A percentile compares a stretch with the other conserved stretches of the same genome.
Evolutionary conservation across 305 asterid genomes (phyloP).

Genomic region (Fraxinus dipetala): DNA sequence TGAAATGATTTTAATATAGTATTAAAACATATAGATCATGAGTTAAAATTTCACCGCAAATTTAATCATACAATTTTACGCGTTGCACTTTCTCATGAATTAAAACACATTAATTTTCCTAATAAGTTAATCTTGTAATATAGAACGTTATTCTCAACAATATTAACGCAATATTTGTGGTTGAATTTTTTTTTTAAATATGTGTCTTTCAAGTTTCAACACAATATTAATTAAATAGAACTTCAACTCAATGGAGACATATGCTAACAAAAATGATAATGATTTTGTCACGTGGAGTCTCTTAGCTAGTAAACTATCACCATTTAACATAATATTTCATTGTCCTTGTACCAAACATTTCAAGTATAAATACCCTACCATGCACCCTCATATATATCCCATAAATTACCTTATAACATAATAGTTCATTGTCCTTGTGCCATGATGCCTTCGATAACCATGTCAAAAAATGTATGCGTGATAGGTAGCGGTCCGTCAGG

Average conservation of each 20-base stretch:
- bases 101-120: background rate
- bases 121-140: background rate
- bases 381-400: conserved; percentile 22
- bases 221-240: background rate
- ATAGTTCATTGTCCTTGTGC: background rate
- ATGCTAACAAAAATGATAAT: conserved; percentile 5
- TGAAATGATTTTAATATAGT: background rate
- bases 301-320: conserved; percentile 17
- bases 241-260: conserved; percentile 5
- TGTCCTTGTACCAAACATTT: conserved; percentile 11
- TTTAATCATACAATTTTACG: too few species aligned
- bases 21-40: background rate
- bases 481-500: conserved; percentile 78
- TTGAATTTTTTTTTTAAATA: background rate
- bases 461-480: conserved; percentile 56
- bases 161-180: background rate
- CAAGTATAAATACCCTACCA: conserved; percentile 30
- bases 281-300: conserved; percentile 26
- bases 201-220: background rate
- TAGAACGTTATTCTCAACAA: background rate
- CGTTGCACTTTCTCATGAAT: background rate
- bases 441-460: conserved; percentile 42
- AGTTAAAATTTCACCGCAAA: background rate
- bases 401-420: background rate
- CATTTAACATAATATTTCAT: background rate